Conservation (phyloP, 1,284 basidiomycete species). For the Thelephora terrestris region DNA sequence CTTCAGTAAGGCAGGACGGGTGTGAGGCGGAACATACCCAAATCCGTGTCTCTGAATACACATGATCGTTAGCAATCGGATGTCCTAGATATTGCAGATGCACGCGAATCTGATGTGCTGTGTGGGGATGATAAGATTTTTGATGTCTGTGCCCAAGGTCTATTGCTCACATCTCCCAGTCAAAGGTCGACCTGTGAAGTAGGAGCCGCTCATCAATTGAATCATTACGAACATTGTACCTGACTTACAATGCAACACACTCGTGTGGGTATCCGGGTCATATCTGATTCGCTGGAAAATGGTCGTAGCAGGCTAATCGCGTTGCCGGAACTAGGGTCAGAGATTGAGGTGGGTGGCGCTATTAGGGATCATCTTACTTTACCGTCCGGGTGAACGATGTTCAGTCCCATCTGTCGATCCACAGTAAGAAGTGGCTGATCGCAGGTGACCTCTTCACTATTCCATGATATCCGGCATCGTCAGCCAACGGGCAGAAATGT, state of each 20-base stretch:
- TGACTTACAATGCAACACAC: constrained; percentile 77
- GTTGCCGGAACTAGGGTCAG: neutral
- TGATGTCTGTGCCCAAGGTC: too few relatives aligned
- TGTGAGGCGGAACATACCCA: constrained; percentile 49
- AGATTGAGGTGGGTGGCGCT: neutral
- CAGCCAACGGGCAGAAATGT: neutral
- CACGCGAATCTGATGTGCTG: constrained; percentile 92
- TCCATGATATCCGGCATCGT: neutral
- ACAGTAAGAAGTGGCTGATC: constrained; percentile 87
- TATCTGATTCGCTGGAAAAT: constrained; percentile 84
- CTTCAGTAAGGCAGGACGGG: neutral
- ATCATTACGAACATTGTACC: neutral
- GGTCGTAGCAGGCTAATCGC: constrained; percentile 71
- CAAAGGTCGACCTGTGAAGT: constrained; percentile 56
- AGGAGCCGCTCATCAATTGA: constrained; percentile 1
- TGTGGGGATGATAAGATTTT: neutral
- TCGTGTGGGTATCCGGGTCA: constrained; percentile 74
- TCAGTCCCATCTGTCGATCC: constrained; percentile 92
- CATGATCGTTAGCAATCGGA: constrained; percentile 88
- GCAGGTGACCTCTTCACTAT: constrained; percentile 70
- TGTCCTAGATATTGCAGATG: constrained; percentile 93
- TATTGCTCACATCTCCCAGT: constrained; percentile 75
- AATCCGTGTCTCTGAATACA: constrained; percentile 72
- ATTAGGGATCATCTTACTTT: constrained; percentile 43
- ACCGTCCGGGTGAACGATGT: constrained; percentile 89